These are phyloP conservation scores for Ophiocordyceps camponoti-rufipedis DNA, from an alignment of 2,329 filamentous ascomycete species.

Conservation along the genomic window DNA sequence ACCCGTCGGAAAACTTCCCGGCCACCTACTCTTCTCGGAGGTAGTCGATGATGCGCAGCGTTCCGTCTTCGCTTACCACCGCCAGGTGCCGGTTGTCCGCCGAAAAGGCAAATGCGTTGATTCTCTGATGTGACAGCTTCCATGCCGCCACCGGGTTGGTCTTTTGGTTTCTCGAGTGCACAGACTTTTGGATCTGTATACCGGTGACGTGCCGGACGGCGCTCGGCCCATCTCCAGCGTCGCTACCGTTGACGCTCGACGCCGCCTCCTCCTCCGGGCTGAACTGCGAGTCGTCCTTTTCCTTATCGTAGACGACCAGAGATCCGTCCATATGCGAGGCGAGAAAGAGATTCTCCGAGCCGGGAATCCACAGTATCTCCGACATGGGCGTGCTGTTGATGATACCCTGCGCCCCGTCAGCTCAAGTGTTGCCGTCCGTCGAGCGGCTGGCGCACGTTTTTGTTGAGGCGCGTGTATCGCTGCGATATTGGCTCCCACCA, in stretches of 20 bases:
- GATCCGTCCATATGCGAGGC: conserved; percentile 85
- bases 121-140: conserved; percentile 80
- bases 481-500: conserved; percentile 98
- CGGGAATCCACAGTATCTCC: conserved; percentile 83
- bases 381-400: conserved; percentile 77
- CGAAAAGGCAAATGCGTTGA: conserved; percentile 84
- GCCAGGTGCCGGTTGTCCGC: conserved; percentile 77
- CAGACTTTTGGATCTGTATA: conserved; percentile 71
- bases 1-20: not conserved
- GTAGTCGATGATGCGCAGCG: conserved; percentile 79
- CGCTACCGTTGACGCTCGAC: conserved; percentile 47
- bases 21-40: conserved; percentile 63
- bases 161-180: conserved; percentile 87
- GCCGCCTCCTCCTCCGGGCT: conserved; percentile 42
- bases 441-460: conserved; percentile 46
- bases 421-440: not conserved
- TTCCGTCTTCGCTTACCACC: conserved; percentile 81
- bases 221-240: conserved; percentile 17
- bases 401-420: conserved; percentile 38
- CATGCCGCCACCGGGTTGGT: conserved; percentile 81
- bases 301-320: conserved; percentile 89
- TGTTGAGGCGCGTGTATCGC: conserved; percentile 88
- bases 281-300: conserved; percentile 78
- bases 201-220: conserved; percentile 18
- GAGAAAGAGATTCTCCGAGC: conserved; percentile 82